Evolutionary conservation across 768 basidiomycete species (phyloP), one percentile per base, ranked within the genome.

Genomic region (Hemileccinum rubropunctum): DNA sequence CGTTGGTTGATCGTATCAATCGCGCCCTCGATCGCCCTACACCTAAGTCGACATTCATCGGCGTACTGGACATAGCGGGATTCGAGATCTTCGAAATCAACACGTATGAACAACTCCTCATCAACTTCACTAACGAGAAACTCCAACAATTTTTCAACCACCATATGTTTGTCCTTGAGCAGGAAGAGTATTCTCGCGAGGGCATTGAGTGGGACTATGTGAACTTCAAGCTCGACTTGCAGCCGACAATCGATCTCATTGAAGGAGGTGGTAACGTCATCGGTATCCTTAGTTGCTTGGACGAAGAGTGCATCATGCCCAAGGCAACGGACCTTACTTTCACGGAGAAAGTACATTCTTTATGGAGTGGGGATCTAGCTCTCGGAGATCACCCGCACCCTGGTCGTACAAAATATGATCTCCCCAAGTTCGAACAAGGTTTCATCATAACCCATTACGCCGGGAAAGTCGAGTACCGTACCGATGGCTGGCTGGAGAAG

Each of bases 261-360:
- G 97, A 98, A 69, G 82, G 88, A 15, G 82, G 78, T 44, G 76
- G 80, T 13, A 60, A 33, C 17, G 73, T 75, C 0, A 93, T 98
- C 54, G 97, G 97, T 46, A 87, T 98, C 52, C 78, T 99, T 39
- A 91, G 92, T 54, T 86, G 88, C 60, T 73, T 99, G 32, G 97
- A 99, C 66, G 97, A 98, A 65, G 95, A 98, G 56, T 98, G 95
- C 65, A 98, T 99, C 69, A 99, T 98, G 95, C 97, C 95, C n/a
- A 93, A 92, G 65, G 95, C 95, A 4, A 91, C 88, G 12, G 95
- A 99, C 67, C 71, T 82, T 37, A 98, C 95, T 0, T 98, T 99
- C 73, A 92, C 93, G 28, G 82, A 91, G 71, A 98, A 98, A 69
- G 79, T 98, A 3, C 80, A 92, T 59, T 75, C 79, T 12, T 73